phyloP scores from a whole-genome alignment of 2,329 filamentous ascomycete species.

The Ophiostoma triangulosporum region DNA sequence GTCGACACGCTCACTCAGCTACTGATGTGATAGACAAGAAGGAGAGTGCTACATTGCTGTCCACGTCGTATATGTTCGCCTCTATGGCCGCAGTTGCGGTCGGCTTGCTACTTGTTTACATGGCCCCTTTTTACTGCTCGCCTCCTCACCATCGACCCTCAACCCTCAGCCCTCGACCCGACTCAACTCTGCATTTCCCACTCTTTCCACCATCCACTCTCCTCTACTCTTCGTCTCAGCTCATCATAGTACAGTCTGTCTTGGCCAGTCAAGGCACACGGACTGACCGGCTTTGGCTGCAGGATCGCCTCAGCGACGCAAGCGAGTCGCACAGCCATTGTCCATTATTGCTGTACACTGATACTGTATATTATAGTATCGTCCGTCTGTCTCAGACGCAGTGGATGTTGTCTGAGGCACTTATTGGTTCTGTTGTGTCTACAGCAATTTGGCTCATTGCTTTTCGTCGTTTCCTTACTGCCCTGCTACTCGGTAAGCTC shows the following conservation, averaged over 20 bases:
- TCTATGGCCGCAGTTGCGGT: background rate
- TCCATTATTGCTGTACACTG: too few species aligned
- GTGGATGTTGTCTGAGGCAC: background rate
- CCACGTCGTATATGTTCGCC: background rate
- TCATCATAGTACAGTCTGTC: background rate
- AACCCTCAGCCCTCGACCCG: background rate
- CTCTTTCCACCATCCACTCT: background rate
- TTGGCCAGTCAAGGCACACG: background rate
- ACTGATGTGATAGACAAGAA: too few species aligned
- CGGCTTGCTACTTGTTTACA: background rate
- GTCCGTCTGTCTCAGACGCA: background rate
- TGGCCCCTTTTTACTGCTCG: background rate
- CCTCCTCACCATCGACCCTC: background rate
- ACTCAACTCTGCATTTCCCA: too few species aligned
- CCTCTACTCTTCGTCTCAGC: too few species aligned
- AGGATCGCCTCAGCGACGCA: slow-evolving; percentile 3
- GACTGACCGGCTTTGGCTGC: background rate
- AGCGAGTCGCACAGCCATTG: background rate
- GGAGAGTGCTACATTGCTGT: background rate
- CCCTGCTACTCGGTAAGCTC: background rate
- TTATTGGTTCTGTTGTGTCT: background rate
- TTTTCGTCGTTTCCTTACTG: background rate
- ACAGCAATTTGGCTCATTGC: background rate
- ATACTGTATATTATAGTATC: background rate
- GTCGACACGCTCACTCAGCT: too few species aligned